Evolutionary conservation across 352 stramenopile genomes (phyloP).

Genomic region (Blastocystis sp.): DNA sequence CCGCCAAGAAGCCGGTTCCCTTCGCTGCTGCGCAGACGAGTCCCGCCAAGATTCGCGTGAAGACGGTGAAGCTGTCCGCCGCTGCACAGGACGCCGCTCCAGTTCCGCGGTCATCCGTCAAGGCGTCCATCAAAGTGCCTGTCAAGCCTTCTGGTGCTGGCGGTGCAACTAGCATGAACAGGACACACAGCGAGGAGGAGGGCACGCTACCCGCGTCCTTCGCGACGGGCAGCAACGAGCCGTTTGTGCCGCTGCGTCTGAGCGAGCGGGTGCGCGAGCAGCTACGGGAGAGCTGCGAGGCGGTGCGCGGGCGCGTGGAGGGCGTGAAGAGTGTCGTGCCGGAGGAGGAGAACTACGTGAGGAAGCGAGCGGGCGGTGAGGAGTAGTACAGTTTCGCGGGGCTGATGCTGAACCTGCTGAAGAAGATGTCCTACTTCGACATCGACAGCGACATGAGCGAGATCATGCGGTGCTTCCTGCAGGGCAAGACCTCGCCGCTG

Average conservation of each 20-base stretch:
- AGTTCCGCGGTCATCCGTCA: too few species aligned
- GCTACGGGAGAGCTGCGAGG: neutral
- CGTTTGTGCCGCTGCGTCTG: neutral
- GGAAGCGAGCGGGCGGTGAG: neutral
- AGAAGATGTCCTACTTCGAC: conserved; percentile 9
- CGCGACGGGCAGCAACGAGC: neutral
- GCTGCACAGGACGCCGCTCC: neutral
- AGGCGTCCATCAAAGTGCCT: neutral
- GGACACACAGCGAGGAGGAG: too few species aligned
- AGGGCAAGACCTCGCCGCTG: neutral
- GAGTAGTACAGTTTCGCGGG: neutral
- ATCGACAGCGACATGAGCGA: conserved; percentile 15
- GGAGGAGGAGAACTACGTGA: neutral
- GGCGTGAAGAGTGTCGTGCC: neutral
- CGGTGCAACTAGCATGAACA: too few species aligned
- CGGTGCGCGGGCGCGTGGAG: neutral
- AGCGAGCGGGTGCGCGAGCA: neutral
- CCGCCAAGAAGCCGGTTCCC: neutral
- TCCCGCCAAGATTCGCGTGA: neutral
- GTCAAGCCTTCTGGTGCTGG: neutral
- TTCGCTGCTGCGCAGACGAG: neutral
- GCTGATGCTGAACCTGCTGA: neutral
- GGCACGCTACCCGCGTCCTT: neutral
- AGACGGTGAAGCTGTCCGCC: neutral
- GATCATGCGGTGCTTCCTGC: conserved; percentile 21